Conservation (phyloP, 768 basidiomycete species). For the Trametes villosa region DNA sequence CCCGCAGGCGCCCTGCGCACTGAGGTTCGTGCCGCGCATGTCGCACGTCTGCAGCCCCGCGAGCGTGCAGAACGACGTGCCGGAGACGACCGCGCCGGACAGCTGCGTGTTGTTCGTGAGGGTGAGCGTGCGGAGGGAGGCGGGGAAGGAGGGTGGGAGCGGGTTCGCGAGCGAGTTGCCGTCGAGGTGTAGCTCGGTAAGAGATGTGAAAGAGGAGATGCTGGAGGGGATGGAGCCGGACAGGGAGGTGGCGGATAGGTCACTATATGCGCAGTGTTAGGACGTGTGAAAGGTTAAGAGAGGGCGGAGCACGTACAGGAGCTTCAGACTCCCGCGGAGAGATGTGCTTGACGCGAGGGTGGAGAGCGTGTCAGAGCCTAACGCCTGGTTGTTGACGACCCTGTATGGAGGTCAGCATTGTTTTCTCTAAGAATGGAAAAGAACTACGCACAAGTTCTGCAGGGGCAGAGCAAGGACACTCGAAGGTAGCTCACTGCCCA, state of each 20-base stretch:
- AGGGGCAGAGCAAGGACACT: constrained; percentile 39
- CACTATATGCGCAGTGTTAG: constrained; percentile 26
- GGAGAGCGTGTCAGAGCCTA: constrained; percentile 38
- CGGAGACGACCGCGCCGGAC: constrained; percentile 33
- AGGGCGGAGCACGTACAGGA: constrained; percentile 33
- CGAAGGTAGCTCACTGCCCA: constrained; percentile 44
- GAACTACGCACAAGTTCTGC: constrained; percentile 43
- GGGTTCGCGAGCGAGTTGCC: constrained; percentile 41
- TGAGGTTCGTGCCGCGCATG: constrained; percentile 29
- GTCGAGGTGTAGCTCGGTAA: constrained; percentile 44
- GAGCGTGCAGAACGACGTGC: constrained; percentile 33
- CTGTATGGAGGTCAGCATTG: constrained; percentile 26
- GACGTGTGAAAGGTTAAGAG: neutral
- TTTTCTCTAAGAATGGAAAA: neutral
- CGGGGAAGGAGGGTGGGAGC: constrained; percentile 41
- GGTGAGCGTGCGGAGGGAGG: constrained; percentile 39
- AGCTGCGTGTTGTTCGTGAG: constrained; percentile 45
- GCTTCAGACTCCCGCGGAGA: constrained; percentile 38
- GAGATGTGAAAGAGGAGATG: constrained; percentile 39
- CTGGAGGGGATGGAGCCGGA: constrained; percentile 41
- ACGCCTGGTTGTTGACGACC: constrained; percentile 41
- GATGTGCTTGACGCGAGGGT: constrained; percentile 37
- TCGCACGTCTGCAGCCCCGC: constrained; percentile 35
- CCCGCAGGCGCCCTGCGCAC: constrained; percentile 31
- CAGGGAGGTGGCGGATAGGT: constrained; percentile 46